Evolutionary conservation across 352 stramenopile species (phyloP).

Genomic region (Pythium chondricola): DNA sequence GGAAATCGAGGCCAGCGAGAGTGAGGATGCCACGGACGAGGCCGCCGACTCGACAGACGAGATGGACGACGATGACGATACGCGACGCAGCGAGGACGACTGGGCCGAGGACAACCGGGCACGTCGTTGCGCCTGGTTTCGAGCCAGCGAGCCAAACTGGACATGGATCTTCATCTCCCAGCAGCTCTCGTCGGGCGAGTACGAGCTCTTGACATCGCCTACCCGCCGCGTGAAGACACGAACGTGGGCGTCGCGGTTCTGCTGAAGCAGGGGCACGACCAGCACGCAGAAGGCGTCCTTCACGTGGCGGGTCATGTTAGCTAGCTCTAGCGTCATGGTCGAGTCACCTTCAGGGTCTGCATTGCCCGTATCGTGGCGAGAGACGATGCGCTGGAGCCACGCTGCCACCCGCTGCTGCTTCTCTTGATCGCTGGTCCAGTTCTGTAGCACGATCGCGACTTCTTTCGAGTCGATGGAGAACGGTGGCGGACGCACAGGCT

Average conservation of each 20-base stretch:
- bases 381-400: conserved; percentile 51
- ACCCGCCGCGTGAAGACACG: conserved; percentile 46
- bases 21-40: conserved; percentile 6
- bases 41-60: conserved; percentile 11
- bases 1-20: conserved; percentile 22
- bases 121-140: neutral
- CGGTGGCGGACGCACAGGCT: conserved; percentile 25
- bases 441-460: conserved; percentile 46
- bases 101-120: neutral
- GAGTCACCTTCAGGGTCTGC: conserved; percentile 22
- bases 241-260: conserved; percentile 39
- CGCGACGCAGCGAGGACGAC: neutral
- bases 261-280: conserved; percentile 55
- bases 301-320: conserved; percentile 55
- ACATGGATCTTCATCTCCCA: conserved; percentile 70
- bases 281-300: conserved; percentile 73
- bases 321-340: conserved; percentile 43
- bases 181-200: conserved; percentile 11
- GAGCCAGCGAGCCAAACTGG: conserved; percentile 13
- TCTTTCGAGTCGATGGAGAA: conserved; percentile 57
- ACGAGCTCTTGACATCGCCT: conserved; percentile 12
- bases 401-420: conserved; percentile 29
- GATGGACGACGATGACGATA: conserved; percentile 12
- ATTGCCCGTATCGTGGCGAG: conserved; percentile 6
- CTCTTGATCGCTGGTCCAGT: conserved; percentile 39